Evolutionary conservation across 805 yeast species (phyloP).

Genomic region (Soucietia sequanensis): DNA sequence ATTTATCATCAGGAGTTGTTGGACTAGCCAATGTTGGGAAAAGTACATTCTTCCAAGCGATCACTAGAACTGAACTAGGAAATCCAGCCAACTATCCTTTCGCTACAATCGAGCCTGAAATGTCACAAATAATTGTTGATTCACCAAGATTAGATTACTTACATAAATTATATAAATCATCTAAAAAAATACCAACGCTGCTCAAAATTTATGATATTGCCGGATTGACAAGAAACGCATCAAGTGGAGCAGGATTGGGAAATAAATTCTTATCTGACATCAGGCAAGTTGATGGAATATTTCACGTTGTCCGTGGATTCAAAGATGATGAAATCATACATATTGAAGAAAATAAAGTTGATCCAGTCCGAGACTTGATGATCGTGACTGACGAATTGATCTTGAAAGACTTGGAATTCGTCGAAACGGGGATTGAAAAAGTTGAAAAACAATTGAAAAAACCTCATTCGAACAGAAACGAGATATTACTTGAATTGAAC

Average conservation of each 20-base stretch:
- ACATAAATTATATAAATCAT: slow-evolving; percentile 47
- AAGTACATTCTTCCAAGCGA: slow-evolving; percentile 48
- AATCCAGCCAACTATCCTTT: slow-evolving; percentile 63
- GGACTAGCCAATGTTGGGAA: slow-evolving; percentile 66
- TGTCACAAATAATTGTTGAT: slow-evolving; percentile 55
- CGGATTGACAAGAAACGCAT: slow-evolving; percentile 63
- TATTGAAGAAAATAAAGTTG: slow-evolving; percentile 55
- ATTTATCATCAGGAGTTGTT: slow-evolving; percentile 42
- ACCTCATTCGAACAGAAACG: slow-evolving; percentile 25
- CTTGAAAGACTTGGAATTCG: slow-evolving; percentile 60
- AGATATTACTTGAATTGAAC: slow-evolving; percentile 24
- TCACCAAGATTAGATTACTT: slow-evolving; percentile 50
- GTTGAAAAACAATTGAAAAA: slow-evolving; percentile 25
- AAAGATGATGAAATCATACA: slow-evolving; percentile 65
- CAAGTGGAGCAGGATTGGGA: slow-evolving; percentile 70
- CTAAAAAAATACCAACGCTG: slow-evolving; percentile 51
- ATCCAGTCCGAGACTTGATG: slow-evolving; percentile 62
- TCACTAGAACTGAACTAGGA: slow-evolving; percentile 57
- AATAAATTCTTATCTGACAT: slow-evolving; percentile 69
- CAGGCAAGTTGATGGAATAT: slow-evolving; percentile 68
- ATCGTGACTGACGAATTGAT: slow-evolving; percentile 63
- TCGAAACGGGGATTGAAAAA: slow-evolving; percentile 48
- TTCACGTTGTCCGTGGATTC: slow-evolving; percentile 67
- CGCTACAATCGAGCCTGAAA: slow-evolving; percentile 76
- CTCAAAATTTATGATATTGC: slow-evolving; percentile 67